These are phyloP conservation scores for Aspergillus puulaauensis DNA, from an alignment of 2,329 filamentous ascomycete genomes.

Conservation along the genomic window DNA sequence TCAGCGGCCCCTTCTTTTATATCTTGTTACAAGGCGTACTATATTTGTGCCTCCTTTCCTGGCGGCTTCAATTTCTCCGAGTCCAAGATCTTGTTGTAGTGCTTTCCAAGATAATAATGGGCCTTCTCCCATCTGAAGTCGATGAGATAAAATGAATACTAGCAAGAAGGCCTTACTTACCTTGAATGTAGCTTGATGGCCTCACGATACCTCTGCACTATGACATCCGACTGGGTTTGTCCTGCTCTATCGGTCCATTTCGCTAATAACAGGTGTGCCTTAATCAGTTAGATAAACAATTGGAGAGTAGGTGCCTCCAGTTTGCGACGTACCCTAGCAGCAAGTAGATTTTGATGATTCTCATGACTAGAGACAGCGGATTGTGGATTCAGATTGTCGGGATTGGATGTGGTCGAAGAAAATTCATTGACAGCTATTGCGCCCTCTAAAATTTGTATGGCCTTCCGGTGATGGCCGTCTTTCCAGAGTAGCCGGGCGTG, in stretches of 20 bases:
- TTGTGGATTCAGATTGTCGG: slow-evolving; percentile 34
- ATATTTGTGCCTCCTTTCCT: slow-evolving; percentile 74
- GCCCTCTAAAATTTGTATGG: slow-evolving; percentile 84
- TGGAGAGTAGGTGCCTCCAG: neutral
- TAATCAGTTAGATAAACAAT: slow-evolving; percentile 7
- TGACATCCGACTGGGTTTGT: slow-evolving; percentile 78
- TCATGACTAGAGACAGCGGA: slow-evolving; percentile 41
- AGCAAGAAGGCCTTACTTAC: slow-evolving; percentile 11
- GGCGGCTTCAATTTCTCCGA: slow-evolving; percentile 76
- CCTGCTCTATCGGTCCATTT: slow-evolving; percentile 98
- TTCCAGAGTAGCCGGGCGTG: slow-evolving; percentile 92
- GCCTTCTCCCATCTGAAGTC: slow-evolving; percentile 83
- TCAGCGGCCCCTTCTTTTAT: neutral
- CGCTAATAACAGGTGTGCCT: slow-evolving; percentile 83
- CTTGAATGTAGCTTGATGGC: slow-evolving; percentile 54
- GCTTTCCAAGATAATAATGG: slow-evolving; percentile 93
- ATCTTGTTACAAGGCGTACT: slow-evolving; percentile 36
- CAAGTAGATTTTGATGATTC: slow-evolving; percentile 53
- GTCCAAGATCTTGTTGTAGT: slow-evolving; percentile 95
- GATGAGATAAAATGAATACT: slow-evolving; percentile 4
- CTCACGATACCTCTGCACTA: slow-evolving; percentile 79
- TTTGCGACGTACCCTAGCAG: slow-evolving; percentile 38
- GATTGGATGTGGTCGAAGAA: slow-evolving; percentile 46
- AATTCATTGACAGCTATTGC: slow-evolving; percentile 83
- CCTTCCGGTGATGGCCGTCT: slow-evolving; percentile 89